These are phyloP conservation scores for Barbarea vulgaris DNA, from an alignment of 345 rosid genomes.

Conservation along the genomic window DNA sequence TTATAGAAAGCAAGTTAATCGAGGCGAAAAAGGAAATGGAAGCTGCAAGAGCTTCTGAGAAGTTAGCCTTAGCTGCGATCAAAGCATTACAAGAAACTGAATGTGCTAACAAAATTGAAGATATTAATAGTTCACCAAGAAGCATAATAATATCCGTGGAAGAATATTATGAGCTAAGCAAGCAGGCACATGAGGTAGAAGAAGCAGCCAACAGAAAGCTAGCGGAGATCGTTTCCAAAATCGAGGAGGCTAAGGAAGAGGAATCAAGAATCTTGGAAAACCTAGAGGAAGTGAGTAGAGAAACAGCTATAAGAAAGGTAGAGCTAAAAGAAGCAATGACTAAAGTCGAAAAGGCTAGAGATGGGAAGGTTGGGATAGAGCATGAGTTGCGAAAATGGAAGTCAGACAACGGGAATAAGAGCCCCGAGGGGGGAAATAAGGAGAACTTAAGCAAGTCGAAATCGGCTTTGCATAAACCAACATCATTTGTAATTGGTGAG, in stretches of 20 bases:
- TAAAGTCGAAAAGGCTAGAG: conserved; percentile 85
- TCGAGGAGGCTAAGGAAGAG: conserved; percentile 75
- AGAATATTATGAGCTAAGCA: conserved; percentile 89
- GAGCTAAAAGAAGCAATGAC: conserved; percentile 64
- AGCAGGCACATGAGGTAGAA: conserved; percentile 78
- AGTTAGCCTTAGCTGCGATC: conserved; percentile 80
- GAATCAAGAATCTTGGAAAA: conserved; percentile 63
- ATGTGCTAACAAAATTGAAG: conserved; percentile 41
- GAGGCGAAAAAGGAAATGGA: conserved; percentile 82
- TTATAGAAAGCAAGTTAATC: conserved; percentile 56
- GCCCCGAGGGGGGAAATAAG: conserved; percentile 42
- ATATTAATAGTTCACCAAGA: conserved; percentile 39
- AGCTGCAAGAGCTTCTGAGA: conserved; percentile 88
- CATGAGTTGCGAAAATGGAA: conserved; percentile 91
- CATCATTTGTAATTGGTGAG: conserved; percentile 31
- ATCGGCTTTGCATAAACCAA: conserved; percentile 29
- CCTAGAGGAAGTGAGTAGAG: conserved; percentile 70
- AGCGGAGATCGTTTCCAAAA: conserved; percentile 69
- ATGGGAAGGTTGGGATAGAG: conserved; percentile 76
- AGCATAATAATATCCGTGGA: conserved; percentile 70
- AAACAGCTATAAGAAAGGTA: conserved; percentile 56
- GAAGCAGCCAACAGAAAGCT: conserved; percentile 77
- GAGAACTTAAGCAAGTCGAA: conserved; percentile 39
- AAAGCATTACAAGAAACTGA: conserved; percentile 87
- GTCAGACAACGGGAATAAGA: conserved; percentile 68